phyloP scores from a whole-genome alignment of 2,329 filamentous ascomycete genomes.

The Fusarium sp. region DNA sequence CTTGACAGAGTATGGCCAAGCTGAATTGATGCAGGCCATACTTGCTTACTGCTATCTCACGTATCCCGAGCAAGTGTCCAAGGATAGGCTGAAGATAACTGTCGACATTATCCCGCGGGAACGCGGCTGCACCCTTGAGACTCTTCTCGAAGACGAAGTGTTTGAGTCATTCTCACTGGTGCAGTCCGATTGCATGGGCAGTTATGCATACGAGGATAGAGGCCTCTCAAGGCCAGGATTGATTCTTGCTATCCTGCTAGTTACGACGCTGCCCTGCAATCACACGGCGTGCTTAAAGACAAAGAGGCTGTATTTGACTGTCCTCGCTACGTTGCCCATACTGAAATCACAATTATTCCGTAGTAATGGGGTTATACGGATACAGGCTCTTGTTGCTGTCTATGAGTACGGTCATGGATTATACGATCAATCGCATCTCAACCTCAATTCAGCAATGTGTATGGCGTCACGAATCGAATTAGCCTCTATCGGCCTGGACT shows the following conservation, averaged over 20 bases:
- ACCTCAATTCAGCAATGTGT: neutral
- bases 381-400: neutral
- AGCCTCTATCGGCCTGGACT: neutral
- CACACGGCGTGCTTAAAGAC: neutral
- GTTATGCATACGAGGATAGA: neutral
- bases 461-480: neutral
- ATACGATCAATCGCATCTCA: neutral
- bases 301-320: neutral
- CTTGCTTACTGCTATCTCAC: neutral
- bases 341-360: neutral
- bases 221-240: neutral
- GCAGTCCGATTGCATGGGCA: neutral
- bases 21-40: neutral
- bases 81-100: neutral
- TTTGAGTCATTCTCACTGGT: neutral
- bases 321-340: neutral
- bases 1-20: neutral
- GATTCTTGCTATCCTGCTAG: neutral
- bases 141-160: neutral
- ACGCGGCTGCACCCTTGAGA: neutral
- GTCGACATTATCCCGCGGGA: neutral
- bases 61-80: accelerated
- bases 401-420: neutral
- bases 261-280: neutral
- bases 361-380: neutral